These are phyloP conservation scores for Hymenoscyphus linearis DNA, from an alignment of 2,329 filamentous ascomycete species.

Conservation along the genomic window DNA sequence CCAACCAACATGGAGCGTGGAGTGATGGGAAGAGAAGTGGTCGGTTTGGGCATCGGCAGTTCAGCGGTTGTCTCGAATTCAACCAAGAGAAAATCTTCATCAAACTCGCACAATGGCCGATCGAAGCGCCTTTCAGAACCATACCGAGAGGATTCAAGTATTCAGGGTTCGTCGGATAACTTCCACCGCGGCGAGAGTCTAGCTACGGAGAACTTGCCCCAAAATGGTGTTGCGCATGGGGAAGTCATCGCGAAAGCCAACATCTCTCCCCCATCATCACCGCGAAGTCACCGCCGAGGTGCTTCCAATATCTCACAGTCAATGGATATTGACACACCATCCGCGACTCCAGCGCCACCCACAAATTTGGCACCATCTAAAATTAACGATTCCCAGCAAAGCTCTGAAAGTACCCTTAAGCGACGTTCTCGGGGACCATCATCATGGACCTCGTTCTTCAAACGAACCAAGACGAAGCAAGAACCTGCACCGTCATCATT, in stretches of 20 bases:
- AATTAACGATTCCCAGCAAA: slow-evolving; percentile 36
- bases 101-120: slow-evolving; percentile 32
- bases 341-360: slow-evolving; percentile 33
- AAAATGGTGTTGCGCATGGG: slow-evolving; percentile 43
- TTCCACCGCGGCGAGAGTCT: slow-evolving; percentile 19
- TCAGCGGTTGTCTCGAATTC: slow-evolving; percentile 50
- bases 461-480: slow-evolving; percentile 44
- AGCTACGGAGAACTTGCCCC: slow-evolving; percentile 30
- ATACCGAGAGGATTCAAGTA: slow-evolving; percentile 20
- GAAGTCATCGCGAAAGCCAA: slow-evolving; percentile 43
- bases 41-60: slow-evolving; percentile 51
- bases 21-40: slow-evolving; percentile 52
- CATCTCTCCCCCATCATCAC: slow-evolving; percentile 41
- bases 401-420: slow-evolving; percentile 48
- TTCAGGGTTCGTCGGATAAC: slow-evolving; percentile 8
- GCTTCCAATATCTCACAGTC: slow-evolving; percentile 49
- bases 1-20: slow-evolving; percentile 55
- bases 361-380: slow-evolving; percentile 2
- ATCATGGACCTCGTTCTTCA: slow-evolving; percentile 71
- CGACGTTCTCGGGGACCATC: slow-evolving; percentile 28
- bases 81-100: slow-evolving; percentile 45
- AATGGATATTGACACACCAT: slow-evolving; percentile 39
- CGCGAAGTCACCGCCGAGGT: slow-evolving; percentile 39
- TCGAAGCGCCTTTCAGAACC: slow-evolving; percentile 30
- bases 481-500: slow-evolving; percentile 67